Evolutionary conservation across 202 grass and related monocot species (phyloP).

Genomic region (Sporobolus alterniflorus): DNA sequence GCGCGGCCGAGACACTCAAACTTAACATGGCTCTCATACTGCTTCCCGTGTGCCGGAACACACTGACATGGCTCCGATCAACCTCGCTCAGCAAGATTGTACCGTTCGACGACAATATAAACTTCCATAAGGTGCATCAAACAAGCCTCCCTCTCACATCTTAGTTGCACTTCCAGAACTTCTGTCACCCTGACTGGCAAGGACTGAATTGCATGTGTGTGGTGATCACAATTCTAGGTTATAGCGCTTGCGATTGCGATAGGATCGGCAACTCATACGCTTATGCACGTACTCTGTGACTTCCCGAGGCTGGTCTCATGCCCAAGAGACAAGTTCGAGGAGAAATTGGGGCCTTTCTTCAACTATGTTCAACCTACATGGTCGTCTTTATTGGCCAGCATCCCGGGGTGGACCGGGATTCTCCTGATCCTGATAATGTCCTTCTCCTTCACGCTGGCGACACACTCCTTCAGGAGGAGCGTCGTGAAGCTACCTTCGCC

Average conservation of each 20-base stretch:
- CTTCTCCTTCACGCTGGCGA: slow-evolving; percentile 95
- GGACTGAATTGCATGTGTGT: background rate
- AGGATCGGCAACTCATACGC: slow-evolving; percentile 59
- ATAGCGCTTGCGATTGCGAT: slow-evolving; percentile 69
- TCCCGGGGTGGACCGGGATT: slow-evolving; percentile 80
- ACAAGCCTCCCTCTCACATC: too few species aligned
- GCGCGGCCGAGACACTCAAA: slow-evolving; percentile 87
- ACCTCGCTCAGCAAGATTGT: slow-evolving; percentile 57
- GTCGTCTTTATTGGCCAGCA: slow-evolving; percentile 50
- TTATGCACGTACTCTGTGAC: slow-evolving; percentile 78
- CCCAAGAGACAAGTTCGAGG: slow-evolving; percentile 61
- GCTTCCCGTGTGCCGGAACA: slow-evolving; percentile 91
- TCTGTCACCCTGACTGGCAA: background rate
- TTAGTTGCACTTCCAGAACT: background rate
- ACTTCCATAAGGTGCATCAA: slow-evolving; percentile 92
- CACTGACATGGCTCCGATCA: slow-evolving; percentile 78
- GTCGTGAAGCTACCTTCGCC: slow-evolving; percentile 87
- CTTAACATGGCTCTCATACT: slow-evolving; percentile 97
- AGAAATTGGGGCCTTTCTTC: slow-evolving; percentile 69
- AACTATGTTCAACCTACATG: slow-evolving; percentile 69
- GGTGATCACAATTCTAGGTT: slow-evolving; percentile 36
- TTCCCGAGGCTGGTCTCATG: slow-evolving; percentile 80
- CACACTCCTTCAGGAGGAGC: slow-evolving; percentile 85
- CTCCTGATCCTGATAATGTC: slow-evolving; percentile 88
- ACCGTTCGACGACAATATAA: slow-evolving; percentile 98